phyloP scores from a whole-genome alignment of 345 rosid species.

The Bretschneidera sinensis region DNA sequence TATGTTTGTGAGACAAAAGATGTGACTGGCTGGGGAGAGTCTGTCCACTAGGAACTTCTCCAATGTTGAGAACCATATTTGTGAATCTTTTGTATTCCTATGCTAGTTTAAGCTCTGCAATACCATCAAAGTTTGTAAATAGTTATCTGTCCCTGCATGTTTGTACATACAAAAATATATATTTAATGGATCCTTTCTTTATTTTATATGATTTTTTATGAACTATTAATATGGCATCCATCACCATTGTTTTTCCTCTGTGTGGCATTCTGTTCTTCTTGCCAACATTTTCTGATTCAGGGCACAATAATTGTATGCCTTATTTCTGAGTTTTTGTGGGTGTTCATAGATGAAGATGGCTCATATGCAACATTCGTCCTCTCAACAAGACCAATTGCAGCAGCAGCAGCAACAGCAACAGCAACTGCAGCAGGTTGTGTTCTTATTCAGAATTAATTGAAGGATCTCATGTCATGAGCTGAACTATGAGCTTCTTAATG shows the following conservation, averaged over 20 bases:
- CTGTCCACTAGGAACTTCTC: background rate
- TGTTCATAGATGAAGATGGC: slow-evolving; percentile 46
- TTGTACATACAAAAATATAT: no score
- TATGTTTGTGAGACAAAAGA: background rate
- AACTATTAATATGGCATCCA: no score
- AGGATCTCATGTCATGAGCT: slow-evolving; percentile 7
- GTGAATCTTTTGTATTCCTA: background rate
- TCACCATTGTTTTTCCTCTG: no score
- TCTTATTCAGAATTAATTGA: slow-evolving; percentile 8
- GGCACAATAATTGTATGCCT: background rate
- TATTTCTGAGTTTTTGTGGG: slow-evolving; percentile 1
- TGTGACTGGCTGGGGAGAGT: background rate
- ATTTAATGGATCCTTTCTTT: no score
- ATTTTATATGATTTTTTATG: no score
- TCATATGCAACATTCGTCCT: slow-evolving; percentile 51
- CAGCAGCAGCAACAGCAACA: slow-evolving; percentile 41
- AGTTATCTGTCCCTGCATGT: no score
- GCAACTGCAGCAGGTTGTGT: slow-evolving; percentile 46
- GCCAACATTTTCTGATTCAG: background rate
- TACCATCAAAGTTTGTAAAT: background rate
- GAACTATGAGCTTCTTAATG: slow-evolving; percentile 14
- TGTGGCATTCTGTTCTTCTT: no score
- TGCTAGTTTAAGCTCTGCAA: background rate
- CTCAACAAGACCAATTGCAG: slow-evolving; percentile 45
- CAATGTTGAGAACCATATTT: background rate